Evolutionary conservation across 208 protist genomes (phyloP), one percentile per base, ranked within the genome.

Genomic region (Trypanosoma brucei): DNA sequence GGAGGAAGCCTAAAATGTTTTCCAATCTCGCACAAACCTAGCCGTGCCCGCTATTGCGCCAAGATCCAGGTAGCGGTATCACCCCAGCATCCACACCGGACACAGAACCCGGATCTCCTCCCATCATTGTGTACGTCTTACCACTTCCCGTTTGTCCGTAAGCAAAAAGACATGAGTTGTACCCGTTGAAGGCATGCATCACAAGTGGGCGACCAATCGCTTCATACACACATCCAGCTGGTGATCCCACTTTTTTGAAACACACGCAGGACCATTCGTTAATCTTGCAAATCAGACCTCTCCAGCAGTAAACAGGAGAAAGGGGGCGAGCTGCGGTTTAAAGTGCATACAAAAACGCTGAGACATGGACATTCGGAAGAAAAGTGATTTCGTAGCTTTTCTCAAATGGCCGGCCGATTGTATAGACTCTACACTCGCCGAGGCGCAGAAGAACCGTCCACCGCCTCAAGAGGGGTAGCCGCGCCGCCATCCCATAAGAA

Each of bases 151-250:
- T 84, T 64, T 84, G 77, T 37, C 81, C 81, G 57, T 87, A 87
- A 31, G 81, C 77, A 62, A 87, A 87, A 35, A 87, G 65, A 48
- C 76, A 87, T 34, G 62, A 73, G 71, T 92, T 85, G 75, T 80
- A 92, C 13, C 85, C 85, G 49, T 61, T 63, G 54, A 84, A 79
- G 1, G 69, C 68, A 55, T 83, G 69, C 48, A 65, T 22, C 55
- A 88, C 73, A 31, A 84, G 67, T 48, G 76, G 81, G 33, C 39
- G 39, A 22, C 79, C 81, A 44, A 86, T 87, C 39, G 13, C 38
- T 33, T 70, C 22, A 68, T 78, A 85, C 57, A 89, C 82, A 8
- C 50, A n/a, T n/a, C 50, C 50, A 31, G 6, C 6, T 34, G 31
- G 5, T n/a, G 9, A 14, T 14, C 44, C 44, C 8, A 48, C 8